phyloP scores from a whole-genome alignment of 768 basidiomycete species.

The Suillus decipiens region DNA sequence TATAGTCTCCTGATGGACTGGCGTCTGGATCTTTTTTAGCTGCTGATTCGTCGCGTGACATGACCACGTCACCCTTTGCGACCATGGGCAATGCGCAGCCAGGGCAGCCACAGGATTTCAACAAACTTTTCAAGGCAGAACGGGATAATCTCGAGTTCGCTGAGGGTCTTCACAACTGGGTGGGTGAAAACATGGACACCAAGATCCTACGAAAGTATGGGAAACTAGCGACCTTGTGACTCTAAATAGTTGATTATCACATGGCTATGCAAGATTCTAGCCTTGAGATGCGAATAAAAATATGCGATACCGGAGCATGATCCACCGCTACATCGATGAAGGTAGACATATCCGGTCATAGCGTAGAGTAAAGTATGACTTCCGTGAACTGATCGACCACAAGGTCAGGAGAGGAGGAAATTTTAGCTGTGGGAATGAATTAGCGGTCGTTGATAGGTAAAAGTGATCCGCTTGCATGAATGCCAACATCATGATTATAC shows the following conservation, averaged over 20 bases:
- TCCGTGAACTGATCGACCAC: constrained; percentile 4
- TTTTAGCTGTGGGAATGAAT: constrained; percentile 24
- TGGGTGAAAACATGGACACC: constrained; percentile 77
- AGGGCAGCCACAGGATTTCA: constrained; percentile 76
- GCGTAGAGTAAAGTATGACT: constrained; percentile 15
- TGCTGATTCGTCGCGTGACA: constrained; percentile 77
- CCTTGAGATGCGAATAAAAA: constrained; percentile 16
- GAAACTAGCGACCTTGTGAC: constrained; percentile 50
- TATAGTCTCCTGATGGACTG: constrained; percentile 17
- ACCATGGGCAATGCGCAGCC: constrained; percentile 46
- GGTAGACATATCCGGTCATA: constrained; percentile 25
- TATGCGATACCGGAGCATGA: constrained; percentile 22
- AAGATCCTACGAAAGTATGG: constrained; percentile 79
- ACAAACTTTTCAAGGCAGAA: constrained; percentile 89
- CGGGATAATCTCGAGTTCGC: constrained; percentile 91
- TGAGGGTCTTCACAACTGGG: constrained; percentile 84
- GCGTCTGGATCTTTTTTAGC: constrained; percentile 44
- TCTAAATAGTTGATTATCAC: constrained; percentile 22
- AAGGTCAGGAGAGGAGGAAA: constrained; percentile 22
- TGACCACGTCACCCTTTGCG: constrained; percentile 71
- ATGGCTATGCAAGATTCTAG: constrained; percentile 15
- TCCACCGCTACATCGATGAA: constrained; percentile 29
- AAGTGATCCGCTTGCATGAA: neutral
- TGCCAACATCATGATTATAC: constrained; percentile 40
- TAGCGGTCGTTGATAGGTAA: neutral